Evolutionary conservation across 148 eudicot genomes (phyloP), one percentile per base, ranked within the genome.

Genomic region (Simmondsia chinensis): DNA sequence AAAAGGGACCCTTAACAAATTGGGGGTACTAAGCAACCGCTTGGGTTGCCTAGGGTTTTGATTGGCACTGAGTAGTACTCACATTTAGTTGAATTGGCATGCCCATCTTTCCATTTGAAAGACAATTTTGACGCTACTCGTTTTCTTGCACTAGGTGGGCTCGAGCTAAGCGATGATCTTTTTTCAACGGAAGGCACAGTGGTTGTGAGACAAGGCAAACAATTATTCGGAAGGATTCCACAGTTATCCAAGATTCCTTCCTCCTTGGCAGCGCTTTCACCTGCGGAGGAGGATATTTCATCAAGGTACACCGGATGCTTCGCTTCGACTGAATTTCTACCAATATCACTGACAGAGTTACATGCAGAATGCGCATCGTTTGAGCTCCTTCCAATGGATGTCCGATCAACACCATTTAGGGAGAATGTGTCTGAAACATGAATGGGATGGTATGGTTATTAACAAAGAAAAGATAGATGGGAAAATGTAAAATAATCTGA

Each of bases 41-140:
- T n/a, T n/a, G n/a, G n/a, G n/a, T n/a, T n/a, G n/a, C n/a, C n/a
- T n/a, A n/a, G n/a, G n/a, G n/a, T n/a, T n/a, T n/a, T n/a, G n/a
- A n/a, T n/a, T n/a, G n/a, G n/a, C n/a, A n/a, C n/a, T n/a, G n/a
- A n/a, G n/a, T n/a, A 40, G 41, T 23, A 59, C 89, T 73, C 55
- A 81, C 89, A 31, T 49, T 73, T 51, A 46, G 54, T 50, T 22
- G 87, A 54, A 57, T 35, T 69, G 39, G 82, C 38, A 69, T 76
- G 69, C 34, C 83, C 94, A 26, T 86, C 96, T 50, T 46, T 86
- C 96, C 89, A 83, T 61, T 80, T 86, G 62, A 86, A 86, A 7
- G 99, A 74, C 54, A 75, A 66, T 51, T 65, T 87, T 27, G 54
- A 42, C 12, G 82, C 42, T 36, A 76, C 76, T 52, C 71, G 86